Conservation (phyloP, 169 alveolate genomes). For the Ichthyophthirius multifiliis region DNA sequence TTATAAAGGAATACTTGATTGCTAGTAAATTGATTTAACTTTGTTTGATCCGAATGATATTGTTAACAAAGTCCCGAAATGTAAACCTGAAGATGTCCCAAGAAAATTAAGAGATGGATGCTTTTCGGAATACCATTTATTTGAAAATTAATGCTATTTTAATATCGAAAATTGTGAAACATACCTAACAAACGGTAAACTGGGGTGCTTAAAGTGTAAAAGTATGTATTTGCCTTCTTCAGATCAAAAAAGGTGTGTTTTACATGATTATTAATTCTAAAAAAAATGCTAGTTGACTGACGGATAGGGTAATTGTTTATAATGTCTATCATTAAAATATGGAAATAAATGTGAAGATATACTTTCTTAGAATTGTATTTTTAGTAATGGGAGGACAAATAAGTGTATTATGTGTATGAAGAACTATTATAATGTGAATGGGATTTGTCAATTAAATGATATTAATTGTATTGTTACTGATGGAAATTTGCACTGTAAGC, state of each 20-base stretch:
- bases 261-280: neutral
- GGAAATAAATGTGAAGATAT: neutral
- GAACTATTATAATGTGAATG: neutral
- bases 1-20: neutral
- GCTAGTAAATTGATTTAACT: no score
- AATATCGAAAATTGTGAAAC: neutral
- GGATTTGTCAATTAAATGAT: neutral
- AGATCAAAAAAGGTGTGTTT: neutral
- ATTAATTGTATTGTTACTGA: neutral
- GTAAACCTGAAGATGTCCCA: neutral
- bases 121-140: neutral
- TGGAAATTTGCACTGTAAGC: neutral
- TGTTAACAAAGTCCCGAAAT: neutral
- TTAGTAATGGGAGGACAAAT: neutral
- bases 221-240: neutral
- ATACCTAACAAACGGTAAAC: neutral
- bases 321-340: neutral
- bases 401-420: neutral
- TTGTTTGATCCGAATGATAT: neutral
- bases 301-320: neutral
- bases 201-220: neutral
- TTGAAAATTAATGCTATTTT: neutral
- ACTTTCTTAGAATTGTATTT: neutral
- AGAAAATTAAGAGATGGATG: neutral
- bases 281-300: neutral